Conservation (phyloP, 2,329 filamentous ascomycete genomes). For the Aspergillus sp. region DNA sequence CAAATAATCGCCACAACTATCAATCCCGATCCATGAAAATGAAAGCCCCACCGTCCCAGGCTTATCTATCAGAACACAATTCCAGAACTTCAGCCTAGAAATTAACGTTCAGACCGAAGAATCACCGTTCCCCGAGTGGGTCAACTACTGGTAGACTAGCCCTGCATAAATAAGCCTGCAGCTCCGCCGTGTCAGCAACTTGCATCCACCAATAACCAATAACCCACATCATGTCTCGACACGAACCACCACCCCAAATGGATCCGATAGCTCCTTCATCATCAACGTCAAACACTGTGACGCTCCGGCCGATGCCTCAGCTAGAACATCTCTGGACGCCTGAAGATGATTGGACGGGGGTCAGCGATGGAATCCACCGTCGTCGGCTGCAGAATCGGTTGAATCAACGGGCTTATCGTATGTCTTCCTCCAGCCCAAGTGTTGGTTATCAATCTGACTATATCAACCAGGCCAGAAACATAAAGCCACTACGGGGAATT, state of each 20-base stretch:
- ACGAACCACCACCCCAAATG: background rate
- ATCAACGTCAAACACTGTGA: background rate
- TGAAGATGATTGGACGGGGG: slow-evolving; percentile 31
- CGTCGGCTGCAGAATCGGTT: slow-evolving; percentile 32
- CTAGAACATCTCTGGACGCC: slow-evolving; percentile 12
- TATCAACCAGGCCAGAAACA: too few relatives aligned
- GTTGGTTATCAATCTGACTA: background rate
- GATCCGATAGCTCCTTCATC: background rate
- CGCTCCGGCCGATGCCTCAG: slow-evolving; percentile 18
- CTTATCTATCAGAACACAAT: too few relatives aligned
- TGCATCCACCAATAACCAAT: background rate
- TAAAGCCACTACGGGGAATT: background rate
- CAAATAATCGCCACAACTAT: too few relatives aligned
- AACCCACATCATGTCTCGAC: background rate
- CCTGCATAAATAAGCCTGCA: background rate
- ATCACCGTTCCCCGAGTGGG: slow-evolving; percentile 2
- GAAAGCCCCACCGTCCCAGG: too few relatives aligned
- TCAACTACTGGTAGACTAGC: slow-evolving; percentile 3
- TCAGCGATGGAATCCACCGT: slow-evolving; percentile 24
- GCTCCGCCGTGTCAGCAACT: slow-evolving; percentile 9
- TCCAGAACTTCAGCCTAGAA: too few relatives aligned
- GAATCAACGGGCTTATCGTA: slow-evolving; percentile 30
- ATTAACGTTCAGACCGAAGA: too few relatives aligned
- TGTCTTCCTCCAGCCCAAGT: background rate
- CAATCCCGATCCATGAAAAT: too few relatives aligned